A percentile compares a stretch with the other conserved stretches of the same genome.
phyloP scores from a whole-genome alignment of 148 eudicot genomes.

The Persicaria tinctoria region DNA sequence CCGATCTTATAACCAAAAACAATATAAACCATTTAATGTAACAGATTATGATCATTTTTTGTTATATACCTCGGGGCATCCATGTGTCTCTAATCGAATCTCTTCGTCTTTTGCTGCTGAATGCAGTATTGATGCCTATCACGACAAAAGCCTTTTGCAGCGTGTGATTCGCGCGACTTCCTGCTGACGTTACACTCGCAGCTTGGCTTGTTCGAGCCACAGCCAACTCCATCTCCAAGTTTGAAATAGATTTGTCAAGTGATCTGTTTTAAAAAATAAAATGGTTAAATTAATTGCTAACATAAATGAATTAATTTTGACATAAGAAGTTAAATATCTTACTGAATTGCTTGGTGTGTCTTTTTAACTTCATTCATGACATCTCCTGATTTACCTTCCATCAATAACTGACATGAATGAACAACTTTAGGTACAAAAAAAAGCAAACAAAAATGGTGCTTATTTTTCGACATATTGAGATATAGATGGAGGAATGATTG shows the following conservation, averaged over 20 bases:
- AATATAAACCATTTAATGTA: too few species aligned
- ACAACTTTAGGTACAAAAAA: not conserved
- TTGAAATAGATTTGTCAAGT: constrained; percentile 53
- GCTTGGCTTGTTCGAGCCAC: constrained; percentile 24
- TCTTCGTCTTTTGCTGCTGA: constrained; percentile 76
- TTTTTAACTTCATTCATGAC: constrained; percentile 52
- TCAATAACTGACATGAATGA: constrained; percentile 34
- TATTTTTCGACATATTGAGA: not conserved
- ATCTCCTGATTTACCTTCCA: constrained; percentile 37
- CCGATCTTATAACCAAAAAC: too few species aligned
- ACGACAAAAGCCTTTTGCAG: constrained; percentile 55
- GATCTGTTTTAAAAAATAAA: constrained; percentile 24
- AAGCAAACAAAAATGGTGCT: too few species aligned
- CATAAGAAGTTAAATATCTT: constrained; percentile 11
- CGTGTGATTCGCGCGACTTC: constrained; percentile 24
- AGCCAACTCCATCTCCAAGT: constrained; percentile 49
- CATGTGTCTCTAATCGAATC: constrained; percentile 71
- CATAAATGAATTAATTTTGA: not conserved
- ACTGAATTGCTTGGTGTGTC: constrained; percentile 74
- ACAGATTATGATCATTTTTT: not conserved
- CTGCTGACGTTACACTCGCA: constrained; percentile 11
- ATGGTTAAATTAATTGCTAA: not conserved
- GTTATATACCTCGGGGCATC: constrained; percentile 65
- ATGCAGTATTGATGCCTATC: constrained; percentile 75
- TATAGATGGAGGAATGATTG: not conserved